phyloP scores from a whole-genome alignment of 208 protist species.

The Chromosphaera perkinsii region DNA sequence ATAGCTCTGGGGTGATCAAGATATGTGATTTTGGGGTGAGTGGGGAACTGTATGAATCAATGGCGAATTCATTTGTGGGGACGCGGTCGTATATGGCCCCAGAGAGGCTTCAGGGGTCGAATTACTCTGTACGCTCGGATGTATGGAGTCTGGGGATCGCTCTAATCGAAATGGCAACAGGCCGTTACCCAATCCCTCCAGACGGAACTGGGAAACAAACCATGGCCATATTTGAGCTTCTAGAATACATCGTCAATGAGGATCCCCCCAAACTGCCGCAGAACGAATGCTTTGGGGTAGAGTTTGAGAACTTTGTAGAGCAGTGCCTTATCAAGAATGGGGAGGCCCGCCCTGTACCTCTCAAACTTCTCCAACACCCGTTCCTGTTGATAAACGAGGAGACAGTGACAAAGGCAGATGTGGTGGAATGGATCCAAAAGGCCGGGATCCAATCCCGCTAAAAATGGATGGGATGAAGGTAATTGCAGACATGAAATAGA shows the following conservation, averaged over 20 bases:
- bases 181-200: conserved; percentile 27
- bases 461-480: too few relatives aligned
- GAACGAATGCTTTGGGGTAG: not conserved
- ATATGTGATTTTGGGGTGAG: conserved; percentile 17
- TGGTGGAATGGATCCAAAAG: too few relatives aligned
- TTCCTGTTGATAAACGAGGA: too few relatives aligned
- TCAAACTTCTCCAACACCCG: too few relatives aligned
- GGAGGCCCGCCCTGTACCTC: too few relatives aligned
- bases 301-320: conserved; percentile 18
- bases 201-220: conserved; percentile 2
- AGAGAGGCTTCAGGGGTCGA: not conserved
- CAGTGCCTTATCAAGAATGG: conserved; percentile 18
- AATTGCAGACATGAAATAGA: too few relatives aligned
- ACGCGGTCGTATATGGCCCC: conserved; percentile 37
- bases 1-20: conserved; percentile 22
- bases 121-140: not conserved
- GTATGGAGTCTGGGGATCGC: conserved; percentile 12
- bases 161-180: conserved; percentile 12
- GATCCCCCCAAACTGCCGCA: conserved; percentile 6
- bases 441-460: too few relatives aligned
- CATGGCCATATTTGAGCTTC: conserved; percentile 36
- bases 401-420: too few relatives aligned
- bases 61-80: conserved; percentile 34
- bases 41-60: conserved; percentile 23
- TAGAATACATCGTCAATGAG: conserved; percentile 36